These are phyloP conservation scores for Allium fistulosum DNA, from an alignment of 106 monocot species.

Conservation along the genomic window DNA sequence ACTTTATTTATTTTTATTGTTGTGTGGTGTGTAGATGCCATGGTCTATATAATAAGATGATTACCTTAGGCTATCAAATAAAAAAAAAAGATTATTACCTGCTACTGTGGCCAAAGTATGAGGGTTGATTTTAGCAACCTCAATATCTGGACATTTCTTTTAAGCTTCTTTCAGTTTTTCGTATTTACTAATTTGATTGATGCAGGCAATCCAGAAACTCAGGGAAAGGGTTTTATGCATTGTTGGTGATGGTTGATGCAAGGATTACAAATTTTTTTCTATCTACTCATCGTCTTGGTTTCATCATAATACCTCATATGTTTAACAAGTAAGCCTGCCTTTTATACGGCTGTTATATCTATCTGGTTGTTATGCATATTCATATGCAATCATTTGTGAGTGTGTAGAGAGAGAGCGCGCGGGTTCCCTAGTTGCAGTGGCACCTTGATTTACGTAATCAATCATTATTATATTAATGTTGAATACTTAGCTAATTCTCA, in stretches of 20 bases:
- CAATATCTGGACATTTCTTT: not conserved
- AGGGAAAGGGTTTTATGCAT: slow-evolving; percentile 37
- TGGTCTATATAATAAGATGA: no score
- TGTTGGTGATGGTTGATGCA: slow-evolving; percentile 17
- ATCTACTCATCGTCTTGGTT: not conserved
- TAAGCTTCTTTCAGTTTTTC: not conserved
- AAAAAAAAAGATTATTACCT: no score
- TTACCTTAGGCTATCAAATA: no score
- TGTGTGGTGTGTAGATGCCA: no score
- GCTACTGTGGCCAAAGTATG: no score
- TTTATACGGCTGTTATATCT: not conserved
- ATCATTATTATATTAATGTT: no score
- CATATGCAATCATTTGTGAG: not conserved
- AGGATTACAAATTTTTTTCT: slow-evolving; percentile 3
- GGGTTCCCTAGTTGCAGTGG: no score
- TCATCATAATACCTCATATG: not conserved
- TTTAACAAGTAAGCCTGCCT: not conserved
- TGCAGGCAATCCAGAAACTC: slow-evolving; percentile 37
- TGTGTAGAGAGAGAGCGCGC: no score
- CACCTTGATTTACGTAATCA: no score
- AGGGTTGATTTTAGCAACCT: no score
- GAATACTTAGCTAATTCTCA: no score
- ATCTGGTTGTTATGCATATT: not conserved
- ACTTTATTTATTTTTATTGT: no score
- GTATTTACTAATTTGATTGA: slow-evolving; percentile 5